A percentile compares a stretch with the other conserved stretches of the same genome.
phyloP scores from a whole-genome alignment of 306 rosid genomes.

The Acmispon strigosus region DNA sequence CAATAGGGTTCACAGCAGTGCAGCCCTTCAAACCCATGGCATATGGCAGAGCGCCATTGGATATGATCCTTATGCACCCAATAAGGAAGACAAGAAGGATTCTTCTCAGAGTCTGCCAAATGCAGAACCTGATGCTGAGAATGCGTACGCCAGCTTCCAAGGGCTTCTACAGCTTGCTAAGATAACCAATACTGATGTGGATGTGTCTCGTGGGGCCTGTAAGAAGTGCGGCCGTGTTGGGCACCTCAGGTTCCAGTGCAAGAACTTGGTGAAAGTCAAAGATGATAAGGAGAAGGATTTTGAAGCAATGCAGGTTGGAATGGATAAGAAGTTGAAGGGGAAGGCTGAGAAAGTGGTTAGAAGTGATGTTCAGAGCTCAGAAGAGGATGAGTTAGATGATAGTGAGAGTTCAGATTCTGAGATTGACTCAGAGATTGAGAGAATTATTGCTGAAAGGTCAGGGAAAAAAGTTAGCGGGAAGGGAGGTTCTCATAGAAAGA shows the following conservation, averaged over 20 bases:
- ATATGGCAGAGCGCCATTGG: conserved; percentile 99
- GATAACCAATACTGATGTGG: conserved; percentile 67
- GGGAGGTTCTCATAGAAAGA: conserved; percentile 39
- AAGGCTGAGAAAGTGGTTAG: conserved; percentile 35
- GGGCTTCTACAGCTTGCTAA: conserved; percentile 95
- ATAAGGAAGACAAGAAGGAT: conserved; percentile 63
- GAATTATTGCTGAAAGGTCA: conserved; percentile 54
- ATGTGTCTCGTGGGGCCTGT: conserved; percentile 81
- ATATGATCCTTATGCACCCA: conserved; percentile 88
- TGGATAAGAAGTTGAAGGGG: conserved; percentile 59
- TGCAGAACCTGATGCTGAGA: conserved; percentile 72
- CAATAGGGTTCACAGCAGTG: conserved; percentile 95
- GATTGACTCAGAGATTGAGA: conserved; percentile 72
- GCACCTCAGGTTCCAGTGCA: conserved; percentile 83
- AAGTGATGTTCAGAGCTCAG: conserved; percentile 43
- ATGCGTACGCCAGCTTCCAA: conserved; percentile 87
- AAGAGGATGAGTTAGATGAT: conserved; percentile 66
- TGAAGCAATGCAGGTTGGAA: conserved; percentile 48
- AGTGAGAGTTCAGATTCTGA: conserved; percentile 74
- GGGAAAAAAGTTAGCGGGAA: conserved; percentile 49
- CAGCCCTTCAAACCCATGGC: conserved; percentile 95
- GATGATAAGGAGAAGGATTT: conserved; percentile 63
- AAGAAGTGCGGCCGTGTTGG: conserved; percentile 96
- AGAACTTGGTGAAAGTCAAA: conserved; percentile 74
- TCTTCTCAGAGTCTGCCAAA: conserved; percentile 35